Base-by-base conservation (phyloP, 139 green algal species). In the Volvox reticuliferus region DNA sequence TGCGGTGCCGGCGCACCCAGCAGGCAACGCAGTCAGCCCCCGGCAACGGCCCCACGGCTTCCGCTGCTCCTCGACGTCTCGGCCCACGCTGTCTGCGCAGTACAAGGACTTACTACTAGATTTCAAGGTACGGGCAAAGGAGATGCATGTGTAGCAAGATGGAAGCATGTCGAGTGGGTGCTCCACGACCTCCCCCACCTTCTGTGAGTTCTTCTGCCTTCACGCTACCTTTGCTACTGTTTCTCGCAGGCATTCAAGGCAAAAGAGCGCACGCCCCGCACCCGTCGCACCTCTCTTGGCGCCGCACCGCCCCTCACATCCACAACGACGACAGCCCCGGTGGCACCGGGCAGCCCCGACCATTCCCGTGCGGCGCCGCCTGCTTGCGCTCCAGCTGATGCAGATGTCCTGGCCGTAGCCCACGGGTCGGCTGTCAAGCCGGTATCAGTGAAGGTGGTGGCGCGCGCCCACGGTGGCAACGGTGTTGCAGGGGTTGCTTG, bases 221-320 rank as follows among this genome's bases (percentile, higher is more conserved):
- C 44, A 9, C 5, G 5, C 44, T 9, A 55, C 44, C 44, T 55
- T 14, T 14, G 9, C 44, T 55, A 14, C 44, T n/a, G 44, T 55
- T 55, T 55, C 44, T 55, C 37, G 78, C 78, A 84, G 78, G 78
- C 78, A 22, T 84, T 84, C 78, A 84, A 84, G 78, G 78, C 78
- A 32, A 32, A 24, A 18, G 78, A 32, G 33, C 78, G 78, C 6
- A 22, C 33, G 78, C 78, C 78, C 2, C 78, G 78, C 24, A 22
- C 63, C 36, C 21, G 1, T 0, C 35, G 36, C 18, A 84, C 36
- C 37, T 22, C 17, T 35, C 14, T 82, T 14, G 71, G 71, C 71
- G 71, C 21, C 22, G 71, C 67, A 2, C 73, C 73, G 2, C n/a
- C 73, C 73, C 1, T 79, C 73, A 3, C 22, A 33, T 6, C 73